phyloP scores from a whole-genome alignment of 495 filamentous ascomycete species.

The Lentithecium fluviatile region DNA sequence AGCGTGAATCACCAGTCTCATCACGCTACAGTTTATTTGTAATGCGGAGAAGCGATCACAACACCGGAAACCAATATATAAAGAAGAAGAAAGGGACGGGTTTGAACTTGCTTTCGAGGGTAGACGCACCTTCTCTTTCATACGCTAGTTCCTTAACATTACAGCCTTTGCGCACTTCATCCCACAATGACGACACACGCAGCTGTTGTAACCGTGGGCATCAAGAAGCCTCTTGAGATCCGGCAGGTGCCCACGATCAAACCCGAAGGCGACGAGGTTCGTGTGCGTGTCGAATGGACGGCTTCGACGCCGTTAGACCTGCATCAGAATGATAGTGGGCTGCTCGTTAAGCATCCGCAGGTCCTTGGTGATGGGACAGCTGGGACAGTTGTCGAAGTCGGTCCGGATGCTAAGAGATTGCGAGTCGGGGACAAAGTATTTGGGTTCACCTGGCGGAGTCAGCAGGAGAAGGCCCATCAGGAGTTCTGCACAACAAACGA shows the following conservation, averaged over 20 bases:
- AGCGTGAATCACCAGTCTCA: slow-evolving; percentile 1
- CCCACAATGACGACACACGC: slow-evolving; percentile 24
- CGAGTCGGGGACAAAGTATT: slow-evolving; percentile 49
- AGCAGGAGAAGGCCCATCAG: slow-evolving; percentile 49
- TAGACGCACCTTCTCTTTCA: neutral
- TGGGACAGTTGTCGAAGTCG: slow-evolving; percentile 49
- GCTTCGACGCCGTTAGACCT: slow-evolving; percentile 56
- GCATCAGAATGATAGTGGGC: slow-evolving; percentile 54
- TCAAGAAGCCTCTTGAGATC: slow-evolving; percentile 15
- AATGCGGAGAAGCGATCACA: neutral
- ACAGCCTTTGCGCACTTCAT: no score
- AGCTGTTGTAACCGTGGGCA: slow-evolving; percentile 24
- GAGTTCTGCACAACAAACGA: slow-evolving; percentile 24
- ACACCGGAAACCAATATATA: neutral
- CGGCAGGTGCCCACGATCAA: slow-evolving; percentile 21
- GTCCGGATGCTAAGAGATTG: slow-evolving; percentile 44
- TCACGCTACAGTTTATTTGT: slow-evolving; percentile 6
- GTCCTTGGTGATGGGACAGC: slow-evolving; percentile 44
- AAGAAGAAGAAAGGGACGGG: no score
- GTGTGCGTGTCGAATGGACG: slow-evolving; percentile 46
- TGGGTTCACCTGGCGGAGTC: slow-evolving; percentile 47
- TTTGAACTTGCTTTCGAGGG: neutral
- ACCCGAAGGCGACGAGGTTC: slow-evolving; percentile 22
- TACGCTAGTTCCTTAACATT: no score
- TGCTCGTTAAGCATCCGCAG: slow-evolving; percentile 46